Conservation (phyloP, 2,329 filamentous ascomycete genomes). For the Raffaelea arxii region DNA sequence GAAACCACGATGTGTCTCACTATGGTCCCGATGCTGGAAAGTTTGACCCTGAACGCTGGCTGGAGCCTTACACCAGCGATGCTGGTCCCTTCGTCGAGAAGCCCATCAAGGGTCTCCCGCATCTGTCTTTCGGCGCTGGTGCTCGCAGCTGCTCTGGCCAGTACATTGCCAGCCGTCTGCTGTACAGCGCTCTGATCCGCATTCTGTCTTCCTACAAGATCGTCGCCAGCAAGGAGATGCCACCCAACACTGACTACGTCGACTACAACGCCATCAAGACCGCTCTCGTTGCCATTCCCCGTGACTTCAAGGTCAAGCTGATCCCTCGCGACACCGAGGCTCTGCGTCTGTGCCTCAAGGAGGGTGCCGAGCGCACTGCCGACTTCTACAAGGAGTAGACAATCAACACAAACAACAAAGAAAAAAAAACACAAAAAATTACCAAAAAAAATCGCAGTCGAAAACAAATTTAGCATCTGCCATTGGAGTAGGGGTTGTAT, state of each 20-base stretch:
- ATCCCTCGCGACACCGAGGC: slow-evolving; percentile 6
- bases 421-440: no score
- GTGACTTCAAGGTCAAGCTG: slow-evolving; percentile 12
- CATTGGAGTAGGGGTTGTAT: no score
- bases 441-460: no score
- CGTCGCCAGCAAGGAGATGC: slow-evolving; percentile 53
- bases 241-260: slow-evolving; percentile 30
- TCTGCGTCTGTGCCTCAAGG: slow-evolving; percentile 5
- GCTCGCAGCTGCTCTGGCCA: slow-evolving; percentile 54
- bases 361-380: slow-evolving; percentile 7
- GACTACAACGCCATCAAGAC: slow-evolving; percentile 14
- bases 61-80: slow-evolving; percentile 21
- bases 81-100: background rate
- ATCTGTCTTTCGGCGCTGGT: slow-evolving; percentile 54
- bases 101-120: slow-evolving; percentile 38
- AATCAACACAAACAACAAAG: no score
- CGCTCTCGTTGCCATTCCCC: slow-evolving; percentile 11
- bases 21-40: slow-evolving; percentile 48
- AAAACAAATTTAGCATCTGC: no score
- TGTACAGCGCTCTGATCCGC: slow-evolving; percentile 50
- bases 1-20: slow-evolving; percentile 60
- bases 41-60: slow-evolving; percentile 64
- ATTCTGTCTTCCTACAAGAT: slow-evolving; percentile 26
- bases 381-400: slow-evolving; percentile 12
- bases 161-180: slow-evolving; percentile 53